Conservation (phyloP, 768 basidiomycete species). For the Leccinum variicolor region DNA sequence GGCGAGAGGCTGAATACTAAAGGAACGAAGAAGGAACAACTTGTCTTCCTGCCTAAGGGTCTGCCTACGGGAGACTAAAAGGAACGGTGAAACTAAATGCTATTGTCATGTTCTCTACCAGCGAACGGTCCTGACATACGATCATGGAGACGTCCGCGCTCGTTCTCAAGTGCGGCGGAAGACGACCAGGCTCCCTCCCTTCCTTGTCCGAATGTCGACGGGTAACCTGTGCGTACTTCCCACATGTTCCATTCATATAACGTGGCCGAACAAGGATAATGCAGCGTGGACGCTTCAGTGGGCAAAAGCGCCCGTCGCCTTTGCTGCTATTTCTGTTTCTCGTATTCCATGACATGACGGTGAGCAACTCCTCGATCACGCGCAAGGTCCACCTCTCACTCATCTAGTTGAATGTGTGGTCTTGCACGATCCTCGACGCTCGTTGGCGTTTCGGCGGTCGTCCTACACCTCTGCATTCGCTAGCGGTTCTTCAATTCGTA, state of each 20-base stretch:
- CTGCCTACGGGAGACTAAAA: not conserved
- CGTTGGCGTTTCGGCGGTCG: conserved; percentile 62
- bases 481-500: conserved; percentile 77
- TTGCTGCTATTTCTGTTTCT: conserved; percentile 77
- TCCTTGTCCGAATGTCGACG: conserved; percentile 80
- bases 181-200: conserved; percentile 66
- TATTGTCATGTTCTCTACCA: not conserved
- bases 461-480: conserved; percentile 83
- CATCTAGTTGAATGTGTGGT: conserved; percentile 83
- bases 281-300: conserved; percentile 83
- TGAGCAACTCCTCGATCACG: conserved; percentile 32
- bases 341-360: conserved; percentile 87
- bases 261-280: conserved; percentile 1
- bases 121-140: not conserved
- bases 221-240: conserved; percentile 63
- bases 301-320: conserved; percentile 72
- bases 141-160: conserved; percentile 25
- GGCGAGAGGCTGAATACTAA: not conserved
- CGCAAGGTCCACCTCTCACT: too few relatives aligned
- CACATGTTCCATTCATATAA: not conserved
- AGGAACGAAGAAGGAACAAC: too few relatives aligned
- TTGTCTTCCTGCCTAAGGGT: too few relatives aligned
- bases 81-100: not conserved
- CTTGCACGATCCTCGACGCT: conserved; percentile 61
- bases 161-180: conserved; percentile 32